Conservation (phyloP, 495 filamentous ascomycete species). For the Hyaloscypha hepaticicola region DNA sequence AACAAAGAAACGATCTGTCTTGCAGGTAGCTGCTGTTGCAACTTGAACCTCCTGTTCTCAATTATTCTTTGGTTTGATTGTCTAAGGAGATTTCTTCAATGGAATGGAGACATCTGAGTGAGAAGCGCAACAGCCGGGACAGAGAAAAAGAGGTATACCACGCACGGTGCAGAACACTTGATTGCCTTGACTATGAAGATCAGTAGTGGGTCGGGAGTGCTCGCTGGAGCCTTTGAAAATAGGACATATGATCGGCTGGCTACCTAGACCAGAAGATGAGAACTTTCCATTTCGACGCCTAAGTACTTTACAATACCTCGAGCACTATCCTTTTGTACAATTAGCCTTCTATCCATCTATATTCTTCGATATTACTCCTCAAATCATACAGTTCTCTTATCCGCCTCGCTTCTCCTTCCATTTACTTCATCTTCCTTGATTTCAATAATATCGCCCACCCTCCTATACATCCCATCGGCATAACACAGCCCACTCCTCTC, state of each 20-base stretch:
- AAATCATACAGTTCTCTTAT: not conserved
- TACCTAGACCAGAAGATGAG: not conserved
- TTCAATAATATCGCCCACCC: not conserved
- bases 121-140: no score
- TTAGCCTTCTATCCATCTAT: not conserved
- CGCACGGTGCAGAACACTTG: no score
- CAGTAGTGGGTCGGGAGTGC: no score
- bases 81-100: no score
- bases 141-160: no score
- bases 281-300: not conserved
- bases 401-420: not conserved
- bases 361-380: not conserved
- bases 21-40: no score
- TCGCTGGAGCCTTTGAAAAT: not conserved
- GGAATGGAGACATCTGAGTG: no score
- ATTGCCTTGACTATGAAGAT: no score
- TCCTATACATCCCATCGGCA: conserved; percentile 42
- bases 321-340: not conserved
- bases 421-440: not conserved
- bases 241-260: not conserved
- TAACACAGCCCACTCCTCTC: conserved; percentile 42
- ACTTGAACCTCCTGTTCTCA: no score
- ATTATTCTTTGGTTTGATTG: no score
- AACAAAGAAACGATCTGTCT: no score
- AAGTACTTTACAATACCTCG: not conserved